Percentiles rank a stretch among this genome's conserved stretches.
phyloP scores from a whole-genome alignment of 345 rosid genomes.

The Viola odorata region DNA sequence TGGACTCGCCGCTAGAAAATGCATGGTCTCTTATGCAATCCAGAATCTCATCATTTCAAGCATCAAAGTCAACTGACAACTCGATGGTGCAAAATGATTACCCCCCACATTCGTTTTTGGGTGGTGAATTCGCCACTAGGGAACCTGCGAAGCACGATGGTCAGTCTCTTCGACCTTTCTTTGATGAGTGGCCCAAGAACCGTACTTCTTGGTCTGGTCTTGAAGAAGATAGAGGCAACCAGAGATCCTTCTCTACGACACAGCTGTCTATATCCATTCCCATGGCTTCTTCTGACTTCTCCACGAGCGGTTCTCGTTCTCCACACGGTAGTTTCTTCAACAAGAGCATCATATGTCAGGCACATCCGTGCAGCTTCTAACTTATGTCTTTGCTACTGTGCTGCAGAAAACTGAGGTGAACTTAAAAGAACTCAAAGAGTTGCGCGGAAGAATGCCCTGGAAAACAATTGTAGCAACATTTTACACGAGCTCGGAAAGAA shows the following conservation, averaged over 20 bases:
- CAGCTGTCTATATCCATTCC: constrained; percentile 57
- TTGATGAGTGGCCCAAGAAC: constrained; percentile 50
- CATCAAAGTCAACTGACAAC: constrained; percentile 22
- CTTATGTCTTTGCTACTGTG: constrained; percentile 1
- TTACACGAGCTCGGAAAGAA: background rate
- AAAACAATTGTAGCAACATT: background rate
- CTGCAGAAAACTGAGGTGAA: constrained; percentile 27
- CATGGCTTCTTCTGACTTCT: constrained; percentile 38
- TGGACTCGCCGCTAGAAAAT: constrained; percentile 26
- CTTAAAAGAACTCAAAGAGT: background rate
- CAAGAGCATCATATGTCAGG: background rate
- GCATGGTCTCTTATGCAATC: constrained; percentile 46
- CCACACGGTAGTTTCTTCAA: constrained; percentile 30
- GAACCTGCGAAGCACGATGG: constrained; percentile 32
- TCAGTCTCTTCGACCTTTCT: constrained; percentile 52
- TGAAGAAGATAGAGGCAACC: constrained; percentile 39
- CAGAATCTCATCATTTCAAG: constrained; percentile 20
- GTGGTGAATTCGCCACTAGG: constrained; percentile 21
- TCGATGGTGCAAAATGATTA: constrained; percentile 31
- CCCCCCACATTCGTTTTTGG: constrained; percentile 27
- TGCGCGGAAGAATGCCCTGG: background rate
- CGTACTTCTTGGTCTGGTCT: constrained; percentile 41
- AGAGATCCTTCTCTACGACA: constrained; percentile 39
- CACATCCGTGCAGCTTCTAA: background rate
- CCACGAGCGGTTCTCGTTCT: constrained; percentile 31